Percentiles rank a stretch among this genome's conserved stretches.
Evolutionary conservation across 176 grass and related monocot genomes (phyloP).

Genomic region (Bonia amplexicaulis): DNA sequence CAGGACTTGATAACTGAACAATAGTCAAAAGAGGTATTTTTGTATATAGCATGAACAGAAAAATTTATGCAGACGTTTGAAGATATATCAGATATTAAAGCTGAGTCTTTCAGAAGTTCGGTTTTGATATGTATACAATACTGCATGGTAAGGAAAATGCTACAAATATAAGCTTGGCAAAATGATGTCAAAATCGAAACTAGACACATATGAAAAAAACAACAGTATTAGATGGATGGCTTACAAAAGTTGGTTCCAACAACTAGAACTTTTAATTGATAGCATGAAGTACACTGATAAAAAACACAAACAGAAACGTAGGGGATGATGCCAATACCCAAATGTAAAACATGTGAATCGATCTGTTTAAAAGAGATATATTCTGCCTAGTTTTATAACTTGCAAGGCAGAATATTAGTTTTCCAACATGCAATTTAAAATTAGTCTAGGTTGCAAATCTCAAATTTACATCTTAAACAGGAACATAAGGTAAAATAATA

Average conservation of each 20-base stretch:
- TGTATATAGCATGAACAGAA: neutral
- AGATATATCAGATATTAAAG: neutral
- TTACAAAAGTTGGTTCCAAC: neutral
- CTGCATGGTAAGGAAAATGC: neutral
- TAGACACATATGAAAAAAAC: neutral
- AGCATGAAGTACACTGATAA: neutral
- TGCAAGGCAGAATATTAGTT: conserved; percentile 1
- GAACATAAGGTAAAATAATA: neutral
- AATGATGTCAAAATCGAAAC: neutral
- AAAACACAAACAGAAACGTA: neutral
- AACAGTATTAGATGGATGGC: neutral
- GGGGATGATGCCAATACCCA: neutral
- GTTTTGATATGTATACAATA: neutral
- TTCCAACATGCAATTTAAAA: neutral
- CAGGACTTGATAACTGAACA: neutral
- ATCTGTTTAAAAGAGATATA: neutral
- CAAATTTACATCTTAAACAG: neutral
- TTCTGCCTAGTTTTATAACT: neutral
- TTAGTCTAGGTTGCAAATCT: neutral
- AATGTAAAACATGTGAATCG: conserved; percentile 1
- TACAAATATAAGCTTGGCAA: neutral
- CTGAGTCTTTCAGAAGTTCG: neutral
- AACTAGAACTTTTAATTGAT: neutral
- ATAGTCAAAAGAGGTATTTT: neutral
- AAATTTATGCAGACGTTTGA: neutral